Conservation (phyloP, 2,329 filamentous ascomycete species). For the Phaeophleospora eucalypticola region DNA sequence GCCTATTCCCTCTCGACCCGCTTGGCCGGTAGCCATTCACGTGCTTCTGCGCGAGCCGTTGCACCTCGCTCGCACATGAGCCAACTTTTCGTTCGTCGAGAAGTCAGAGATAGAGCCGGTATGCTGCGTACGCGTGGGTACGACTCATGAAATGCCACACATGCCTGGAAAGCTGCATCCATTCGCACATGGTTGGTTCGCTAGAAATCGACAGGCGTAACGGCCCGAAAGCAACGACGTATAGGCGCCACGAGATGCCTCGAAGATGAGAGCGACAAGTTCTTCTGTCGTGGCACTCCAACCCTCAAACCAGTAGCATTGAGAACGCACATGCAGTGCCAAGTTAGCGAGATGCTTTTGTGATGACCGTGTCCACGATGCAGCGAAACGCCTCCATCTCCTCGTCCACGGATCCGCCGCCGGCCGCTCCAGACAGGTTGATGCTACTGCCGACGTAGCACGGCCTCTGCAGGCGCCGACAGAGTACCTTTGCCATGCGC, state of each 20-base stretch:
- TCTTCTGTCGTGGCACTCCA: not conserved
- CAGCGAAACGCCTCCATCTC: slow-evolving; percentile 84
- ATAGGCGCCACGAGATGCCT: too few species aligned
- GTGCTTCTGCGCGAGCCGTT: too few species aligned
- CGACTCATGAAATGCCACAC: not conserved
- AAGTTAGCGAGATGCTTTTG: slow-evolving; percentile 13
- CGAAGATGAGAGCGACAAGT: too few species aligned
- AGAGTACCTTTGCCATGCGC: slow-evolving; percentile 76
- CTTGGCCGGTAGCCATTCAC: too few species aligned
- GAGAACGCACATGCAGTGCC: not conserved
- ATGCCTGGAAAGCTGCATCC: not conserved
- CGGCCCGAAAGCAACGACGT: not conserved
- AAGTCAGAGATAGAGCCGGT: not conserved
- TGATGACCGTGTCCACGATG: slow-evolving; percentile 66
- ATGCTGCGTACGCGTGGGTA: not conserved
- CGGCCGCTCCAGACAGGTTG: slow-evolving; percentile 66
- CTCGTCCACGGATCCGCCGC: slow-evolving; percentile 82
- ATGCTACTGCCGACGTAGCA: slow-evolving; percentile 91
- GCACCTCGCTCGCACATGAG: too few species aligned
- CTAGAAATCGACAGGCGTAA: not conserved
- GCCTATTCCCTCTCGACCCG: too few species aligned
- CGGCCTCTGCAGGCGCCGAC: slow-evolving; percentile 66
- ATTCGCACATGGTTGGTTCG: not conserved
- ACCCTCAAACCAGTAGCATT: not conserved
- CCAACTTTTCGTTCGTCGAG: not conserved